Evolutionary conservation across 2,329 filamentous ascomycete genomes (phyloP).

Genomic region (Ascocoryne sarcoides): DNA sequence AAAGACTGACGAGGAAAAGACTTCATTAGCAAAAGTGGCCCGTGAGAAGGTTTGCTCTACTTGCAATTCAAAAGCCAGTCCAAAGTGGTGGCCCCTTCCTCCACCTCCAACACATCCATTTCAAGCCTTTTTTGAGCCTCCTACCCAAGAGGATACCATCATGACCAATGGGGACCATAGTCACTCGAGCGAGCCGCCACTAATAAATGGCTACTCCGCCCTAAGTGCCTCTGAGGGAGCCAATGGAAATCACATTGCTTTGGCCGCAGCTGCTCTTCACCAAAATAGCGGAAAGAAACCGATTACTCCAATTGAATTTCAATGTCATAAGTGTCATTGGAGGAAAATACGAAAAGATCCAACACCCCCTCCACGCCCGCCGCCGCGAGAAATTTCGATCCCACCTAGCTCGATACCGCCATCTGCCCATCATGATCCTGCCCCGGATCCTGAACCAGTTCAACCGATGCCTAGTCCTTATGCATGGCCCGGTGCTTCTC

Average conservation of each 20-base stretch:
- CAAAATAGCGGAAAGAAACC: conserved; percentile 18
- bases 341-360: conserved; percentile 35
- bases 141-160: background rate
- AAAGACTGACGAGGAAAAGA: conserved; percentile 19
- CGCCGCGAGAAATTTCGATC: conserved; percentile 15
- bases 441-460: conserved; percentile 24
- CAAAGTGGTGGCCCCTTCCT: conserved; percentile 54
- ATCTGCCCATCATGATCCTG: conserved; percentile 18
- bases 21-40: conserved; percentile 1
- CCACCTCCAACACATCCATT: background rate
- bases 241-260: conserved; percentile 20
- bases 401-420: conserved; percentile 22
- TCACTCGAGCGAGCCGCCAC: conserved; percentile 5
- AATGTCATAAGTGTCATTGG: conserved; percentile 66
- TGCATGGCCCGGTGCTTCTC: conserved; percentile 8
- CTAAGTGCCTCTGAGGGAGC: conserved; percentile 6
- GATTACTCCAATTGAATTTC: conserved; percentile 37
- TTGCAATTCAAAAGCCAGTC: conserved; percentile 62
- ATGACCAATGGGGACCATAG: conserved; percentile 9
- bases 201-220: conserved; percentile 9
- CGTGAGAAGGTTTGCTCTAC: conserved; percentile 50
- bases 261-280: conserved; percentile 27
- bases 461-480: conserved; percentile 12
- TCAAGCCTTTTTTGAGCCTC: background rate
- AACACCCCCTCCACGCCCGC: conserved; percentile 14